Evolutionary conservation across 352 stramenopile species (phyloP).

Genomic region (Phytophthora pluvialis): DNA sequence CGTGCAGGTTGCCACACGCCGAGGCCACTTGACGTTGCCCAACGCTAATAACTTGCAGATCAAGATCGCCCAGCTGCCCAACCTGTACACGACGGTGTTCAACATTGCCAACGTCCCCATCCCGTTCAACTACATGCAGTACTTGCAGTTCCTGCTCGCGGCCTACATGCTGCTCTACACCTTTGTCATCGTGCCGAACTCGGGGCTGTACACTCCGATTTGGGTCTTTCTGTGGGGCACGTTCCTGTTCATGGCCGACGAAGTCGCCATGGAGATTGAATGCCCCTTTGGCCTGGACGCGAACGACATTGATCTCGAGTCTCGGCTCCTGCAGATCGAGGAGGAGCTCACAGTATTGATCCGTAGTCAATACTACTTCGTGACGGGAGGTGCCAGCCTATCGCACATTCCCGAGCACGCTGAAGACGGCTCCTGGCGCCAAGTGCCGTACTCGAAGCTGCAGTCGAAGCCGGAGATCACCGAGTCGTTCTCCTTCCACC

Average conservation of each 20-base stretch:
- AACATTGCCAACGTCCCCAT: conserved; percentile 87
- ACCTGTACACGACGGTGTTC: conserved; percentile 77
- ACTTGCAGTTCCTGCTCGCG: conserved; percentile 65
- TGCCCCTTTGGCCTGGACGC: conserved; percentile 73
- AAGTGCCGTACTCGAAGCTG: conserved; percentile 21
- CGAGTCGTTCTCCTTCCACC: conserved; percentile 57
- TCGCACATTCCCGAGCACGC: conserved; percentile 24
- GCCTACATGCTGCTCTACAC: conserved; percentile 82
- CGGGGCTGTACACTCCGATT: conserved; percentile 66
- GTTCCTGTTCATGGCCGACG: conserved; percentile 80
- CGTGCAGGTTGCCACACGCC: conserved; percentile 58
- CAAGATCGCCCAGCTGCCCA: conserved; percentile 68
- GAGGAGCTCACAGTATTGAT: conserved; percentile 78
- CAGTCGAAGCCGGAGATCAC: conserved; percentile 17
- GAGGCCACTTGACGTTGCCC: conserved; percentile 59
- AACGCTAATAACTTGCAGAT: conserved; percentile 65
- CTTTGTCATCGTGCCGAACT: conserved; percentile 76
- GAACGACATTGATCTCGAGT: conserved; percentile 80
- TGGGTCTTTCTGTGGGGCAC: conserved; percentile 81
- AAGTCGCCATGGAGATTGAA: conserved; percentile 81
- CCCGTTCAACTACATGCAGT: conserved; percentile 88
- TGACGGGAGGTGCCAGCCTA: conserved; percentile 53
- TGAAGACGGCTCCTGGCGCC: conserved; percentile 26
- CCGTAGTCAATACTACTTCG: conserved; percentile 78
- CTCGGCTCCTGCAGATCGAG: conserved; percentile 68